A percentile compares a stretch with the other conserved stretches of the same genome.
phyloP scores from a whole-genome alignment of 768 basidiomycete species.

The Leucocoprinus birnbaumii region DNA sequence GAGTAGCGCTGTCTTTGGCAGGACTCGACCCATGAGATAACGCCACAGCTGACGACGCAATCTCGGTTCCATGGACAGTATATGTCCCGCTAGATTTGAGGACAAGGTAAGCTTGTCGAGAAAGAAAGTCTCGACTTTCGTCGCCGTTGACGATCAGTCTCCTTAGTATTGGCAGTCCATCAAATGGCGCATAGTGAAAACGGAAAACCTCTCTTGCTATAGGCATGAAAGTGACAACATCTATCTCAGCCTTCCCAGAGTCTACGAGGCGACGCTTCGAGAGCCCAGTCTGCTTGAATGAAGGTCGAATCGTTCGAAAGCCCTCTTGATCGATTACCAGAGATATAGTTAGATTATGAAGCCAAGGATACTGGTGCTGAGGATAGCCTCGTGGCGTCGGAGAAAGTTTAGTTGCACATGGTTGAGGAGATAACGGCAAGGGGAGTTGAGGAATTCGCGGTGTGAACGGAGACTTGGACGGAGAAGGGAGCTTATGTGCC shows the following conservation, averaged over 20 bases:
- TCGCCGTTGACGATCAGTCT: conserved; percentile 65
- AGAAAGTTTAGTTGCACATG: neutral
- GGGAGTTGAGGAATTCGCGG: neutral
- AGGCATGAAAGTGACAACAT: conserved; percentile 67
- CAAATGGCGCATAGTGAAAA: conserved; percentile 74
- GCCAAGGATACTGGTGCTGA: conserved; percentile 34
- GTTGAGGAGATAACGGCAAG: neutral
- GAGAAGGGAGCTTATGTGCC: neutral
- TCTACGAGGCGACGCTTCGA: conserved; percentile 25
- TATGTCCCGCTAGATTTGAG: conserved; percentile 76
- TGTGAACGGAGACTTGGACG: neutral
- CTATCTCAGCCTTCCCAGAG: conserved; percentile 32
- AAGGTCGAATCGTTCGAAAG: conserved; percentile 60
- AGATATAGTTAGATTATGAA: conserved; percentile 51
- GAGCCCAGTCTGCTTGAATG: conserved; percentile 58
- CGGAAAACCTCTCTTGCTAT: conserved; percentile 51
- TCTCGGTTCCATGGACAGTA: conserved; percentile 66
- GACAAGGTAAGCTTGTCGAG: conserved; percentile 68
- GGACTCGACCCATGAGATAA: conserved; percentile 3
- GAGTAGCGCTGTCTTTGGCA: conserved; percentile 16
- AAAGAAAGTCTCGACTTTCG: conserved; percentile 70
- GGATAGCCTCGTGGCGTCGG: conserved; percentile 4
- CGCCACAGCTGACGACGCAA: conserved; percentile 21
- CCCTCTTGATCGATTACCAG: conserved; percentile 85
- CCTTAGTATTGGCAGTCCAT: conserved; percentile 64